These are phyloP conservation scores for Lycium barbarum DNA, from an alignment of 257 asterid species.

Conservation along the genomic window DNA sequence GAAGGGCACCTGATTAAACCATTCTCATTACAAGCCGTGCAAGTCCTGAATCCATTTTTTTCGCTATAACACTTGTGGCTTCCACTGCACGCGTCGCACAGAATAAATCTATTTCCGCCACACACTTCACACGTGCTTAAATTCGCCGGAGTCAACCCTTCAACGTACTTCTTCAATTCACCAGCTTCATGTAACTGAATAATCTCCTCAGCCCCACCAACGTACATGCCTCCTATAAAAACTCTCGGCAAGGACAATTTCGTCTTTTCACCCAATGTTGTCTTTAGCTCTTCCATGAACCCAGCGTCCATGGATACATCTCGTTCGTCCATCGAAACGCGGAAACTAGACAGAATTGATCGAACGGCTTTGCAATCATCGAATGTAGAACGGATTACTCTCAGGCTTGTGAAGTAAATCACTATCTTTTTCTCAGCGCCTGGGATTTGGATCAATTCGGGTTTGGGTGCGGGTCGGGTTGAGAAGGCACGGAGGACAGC, in stretches of 20 bases:
- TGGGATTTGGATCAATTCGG: conserved; percentile 53
- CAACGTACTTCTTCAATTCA: conserved; percentile 71
- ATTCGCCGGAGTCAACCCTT: conserved; percentile 54
- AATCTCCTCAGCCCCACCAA: conserved; percentile 90
- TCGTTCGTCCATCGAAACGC: conserved; percentile 82
- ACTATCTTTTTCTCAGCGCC: conserved; percentile 74
- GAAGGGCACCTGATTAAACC: conserved; percentile 97
- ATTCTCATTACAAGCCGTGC: conserved; percentile 85
- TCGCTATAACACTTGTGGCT: conserved; percentile 81
- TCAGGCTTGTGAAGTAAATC: conserved; percentile 80
- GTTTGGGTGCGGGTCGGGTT: conserved; percentile 29
- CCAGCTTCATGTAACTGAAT: conserved; percentile 83
- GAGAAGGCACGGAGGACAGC: conserved; percentile 63
- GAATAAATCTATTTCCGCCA: conserved; percentile 74
- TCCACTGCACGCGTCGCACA: conserved; percentile 79
- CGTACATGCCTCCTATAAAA: conserved; percentile 85
- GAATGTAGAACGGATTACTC: conserved; percentile 81
- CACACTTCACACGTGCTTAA: conserved; percentile 78
- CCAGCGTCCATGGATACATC: conserved; percentile 83
- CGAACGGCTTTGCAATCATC: conserved; percentile 80
- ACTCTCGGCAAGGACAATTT: conserved; percentile 73
- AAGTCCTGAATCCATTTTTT: conserved; percentile 76
- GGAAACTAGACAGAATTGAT: conserved; percentile 64
- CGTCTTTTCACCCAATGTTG: conserved; percentile 62
- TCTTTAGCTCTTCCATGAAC: conserved; percentile 74